These are phyloP conservation scores for Neofusicoccum parvum DNA, from an alignment of 2,329 filamentous ascomycete genomes.

Conservation along the genomic window DNA sequence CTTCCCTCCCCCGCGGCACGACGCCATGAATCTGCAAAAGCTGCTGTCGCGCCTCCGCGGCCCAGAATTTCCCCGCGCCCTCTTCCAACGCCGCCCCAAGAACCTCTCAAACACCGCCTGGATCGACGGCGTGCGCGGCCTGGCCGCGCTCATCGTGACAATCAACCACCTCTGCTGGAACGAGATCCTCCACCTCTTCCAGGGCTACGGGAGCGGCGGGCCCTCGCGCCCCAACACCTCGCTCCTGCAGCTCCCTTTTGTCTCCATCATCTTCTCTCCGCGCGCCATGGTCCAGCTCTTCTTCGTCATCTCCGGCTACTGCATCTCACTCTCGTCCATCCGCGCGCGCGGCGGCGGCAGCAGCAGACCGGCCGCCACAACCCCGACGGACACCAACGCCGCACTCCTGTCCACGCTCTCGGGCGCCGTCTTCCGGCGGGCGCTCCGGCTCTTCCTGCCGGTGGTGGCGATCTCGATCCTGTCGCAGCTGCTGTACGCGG, in stretches of 20 bases:
- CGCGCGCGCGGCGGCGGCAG: slow-evolving; percentile 42
- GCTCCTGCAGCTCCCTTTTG: slow-evolving; percentile 22
- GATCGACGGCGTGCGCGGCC: background rate
- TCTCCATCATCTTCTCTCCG: slow-evolving; percentile 29
- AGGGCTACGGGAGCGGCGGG: slow-evolving; percentile 3
- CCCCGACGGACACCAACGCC: background rate
- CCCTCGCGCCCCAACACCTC: slow-evolving; percentile 1
- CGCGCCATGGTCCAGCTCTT: slow-evolving; percentile 51
- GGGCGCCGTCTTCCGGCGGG: slow-evolving; percentile 47
- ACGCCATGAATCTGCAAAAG: background rate
- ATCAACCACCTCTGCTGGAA: background rate
- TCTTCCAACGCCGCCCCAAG: background rate
- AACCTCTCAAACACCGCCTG: background rate
- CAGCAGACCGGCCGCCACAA: slow-evolving; percentile 34
- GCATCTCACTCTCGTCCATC: slow-evolving; percentile 27
- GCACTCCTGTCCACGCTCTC: slow-evolving; percentile 41
- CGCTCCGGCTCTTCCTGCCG: slow-evolving; percentile 44
- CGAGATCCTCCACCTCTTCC: background rate
- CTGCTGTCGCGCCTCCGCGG: background rate
- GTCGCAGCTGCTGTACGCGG: background rate
- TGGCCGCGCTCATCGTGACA: background rate
- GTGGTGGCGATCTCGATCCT: background rate
- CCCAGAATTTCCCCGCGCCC: background rate
- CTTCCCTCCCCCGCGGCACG: too few relatives aligned
- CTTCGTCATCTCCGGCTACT: too few relatives aligned